phyloP scores from a whole-genome alignment of 2,329 filamentous ascomycete genomes.

The Talaromyces sp. region DNA sequence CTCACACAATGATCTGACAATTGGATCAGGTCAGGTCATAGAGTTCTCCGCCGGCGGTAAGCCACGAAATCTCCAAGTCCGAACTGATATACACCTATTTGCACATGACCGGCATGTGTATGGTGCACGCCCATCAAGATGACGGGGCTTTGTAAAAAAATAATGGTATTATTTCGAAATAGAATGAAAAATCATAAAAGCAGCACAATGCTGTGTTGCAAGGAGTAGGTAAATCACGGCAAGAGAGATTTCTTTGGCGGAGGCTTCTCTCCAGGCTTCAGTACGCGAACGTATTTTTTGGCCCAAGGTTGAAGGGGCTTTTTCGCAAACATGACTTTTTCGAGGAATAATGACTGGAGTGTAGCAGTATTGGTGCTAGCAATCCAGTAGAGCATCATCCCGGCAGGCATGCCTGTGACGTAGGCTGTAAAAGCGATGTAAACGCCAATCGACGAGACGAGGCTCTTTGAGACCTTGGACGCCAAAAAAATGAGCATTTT shows the following conservation, averaged over 20 bases:
- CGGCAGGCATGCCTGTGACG: constrained; percentile 34
- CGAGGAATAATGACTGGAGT: constrained; percentile 33
- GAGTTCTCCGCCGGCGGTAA: not conserved
- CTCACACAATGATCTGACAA: no score
- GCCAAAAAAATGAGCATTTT: constrained; percentile 20
- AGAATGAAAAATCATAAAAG: not conserved
- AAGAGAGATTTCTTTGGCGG: constrained; percentile 7
- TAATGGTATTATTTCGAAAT: not conserved
- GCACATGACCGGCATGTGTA: not conserved
- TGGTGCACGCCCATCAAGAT: no score
- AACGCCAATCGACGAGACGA: constrained; percentile 30
- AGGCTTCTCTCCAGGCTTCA: constrained; percentile 8
- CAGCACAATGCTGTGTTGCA: not conserved
- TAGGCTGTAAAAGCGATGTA: constrained; percentile 29
- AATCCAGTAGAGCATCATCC: constrained; percentile 47
- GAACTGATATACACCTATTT: not conserved
- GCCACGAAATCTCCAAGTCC: not conserved
- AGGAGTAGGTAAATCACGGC: not conserved
- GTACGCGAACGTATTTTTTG: constrained; percentile 24
- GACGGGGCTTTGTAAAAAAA: not conserved
- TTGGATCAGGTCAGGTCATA: no score
- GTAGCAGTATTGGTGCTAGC: constrained; percentile 38
- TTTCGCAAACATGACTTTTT: constrained; percentile 33
- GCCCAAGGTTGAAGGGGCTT: constrained; percentile 24
- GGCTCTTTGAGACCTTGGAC: constrained; percentile 25